Conservation (phyloP, 2,329 filamentous ascomycete genomes). For the Fusarium duplospermum region DNA sequence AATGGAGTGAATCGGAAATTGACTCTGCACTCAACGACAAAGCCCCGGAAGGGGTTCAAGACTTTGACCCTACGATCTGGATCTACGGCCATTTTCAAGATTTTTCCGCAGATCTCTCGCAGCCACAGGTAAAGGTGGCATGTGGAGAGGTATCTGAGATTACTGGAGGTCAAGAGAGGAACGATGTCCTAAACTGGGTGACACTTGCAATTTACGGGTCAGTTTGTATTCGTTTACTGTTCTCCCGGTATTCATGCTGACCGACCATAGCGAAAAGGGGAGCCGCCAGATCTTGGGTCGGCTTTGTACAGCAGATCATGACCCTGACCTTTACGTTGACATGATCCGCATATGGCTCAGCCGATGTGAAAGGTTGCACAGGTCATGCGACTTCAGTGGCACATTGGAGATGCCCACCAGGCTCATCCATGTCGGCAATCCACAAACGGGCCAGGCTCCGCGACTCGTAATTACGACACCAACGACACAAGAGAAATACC, state of each 20-base stretch:
- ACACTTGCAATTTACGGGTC: conserved; percentile 11
- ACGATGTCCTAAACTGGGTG: not conserved
- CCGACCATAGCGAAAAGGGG: not conserved
- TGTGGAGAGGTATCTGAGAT: not conserved
- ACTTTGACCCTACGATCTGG: conserved; percentile 7
- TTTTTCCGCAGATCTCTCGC: not conserved
- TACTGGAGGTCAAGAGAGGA: not conserved
- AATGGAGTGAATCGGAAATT: not conserved
- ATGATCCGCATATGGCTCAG: not conserved
- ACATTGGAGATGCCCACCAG: conserved; percentile 4
- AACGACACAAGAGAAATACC: not conserved
- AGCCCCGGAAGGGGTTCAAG: not conserved
- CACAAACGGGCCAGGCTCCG: not conserved
- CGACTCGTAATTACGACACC: not conserved
- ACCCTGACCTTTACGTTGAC: not conserved
- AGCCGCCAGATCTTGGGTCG: not conserved
- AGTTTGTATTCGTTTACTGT: not conserved
- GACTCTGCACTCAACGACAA: not conserved
- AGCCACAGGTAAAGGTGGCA: not conserved
- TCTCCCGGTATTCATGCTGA: not conserved
- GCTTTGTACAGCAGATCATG: not conserved
- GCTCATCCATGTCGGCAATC: conserved; percentile 2
- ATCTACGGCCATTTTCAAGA: conserved; percentile 14
- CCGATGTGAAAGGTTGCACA: not conserved
- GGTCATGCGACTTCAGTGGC: not conserved